Evolutionary conservation across 768 basidiomycete species (phyloP).

Genomic region (Gautieria morchelliformis): DNA sequence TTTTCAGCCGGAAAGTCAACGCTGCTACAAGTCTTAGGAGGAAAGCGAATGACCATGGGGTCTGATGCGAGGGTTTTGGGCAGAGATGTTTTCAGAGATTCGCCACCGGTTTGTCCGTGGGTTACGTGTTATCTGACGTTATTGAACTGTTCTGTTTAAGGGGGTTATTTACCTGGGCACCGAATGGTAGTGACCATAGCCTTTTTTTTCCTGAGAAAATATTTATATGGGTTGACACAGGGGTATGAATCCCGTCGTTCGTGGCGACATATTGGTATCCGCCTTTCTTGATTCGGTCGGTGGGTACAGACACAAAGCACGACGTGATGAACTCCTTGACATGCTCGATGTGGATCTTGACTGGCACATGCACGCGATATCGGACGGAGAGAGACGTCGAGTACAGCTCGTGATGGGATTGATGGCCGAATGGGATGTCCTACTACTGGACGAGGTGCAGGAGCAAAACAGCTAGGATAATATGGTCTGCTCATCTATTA

Average conservation of each 20-base stretch:
- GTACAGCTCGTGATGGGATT: constrained; percentile 95
- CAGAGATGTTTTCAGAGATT: constrained; percentile 82
- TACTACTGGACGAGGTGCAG: constrained; percentile 84
- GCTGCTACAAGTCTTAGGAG: constrained; percentile 85
- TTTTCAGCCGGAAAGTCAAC: constrained; percentile 90
- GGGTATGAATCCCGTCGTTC: constrained; percentile 96
- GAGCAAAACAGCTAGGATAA: background rate
- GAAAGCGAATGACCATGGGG: constrained; percentile 55
- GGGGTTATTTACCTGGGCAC: constrained; percentile 87
- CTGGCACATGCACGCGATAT: constrained; percentile 94
- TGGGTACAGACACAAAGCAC: constrained; percentile 86
- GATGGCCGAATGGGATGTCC: constrained; percentile 89
- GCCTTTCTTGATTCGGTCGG: constrained; percentile 95
- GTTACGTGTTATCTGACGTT: background rate
- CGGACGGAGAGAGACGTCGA: constrained; percentile 87
- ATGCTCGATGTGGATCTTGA: constrained; percentile 92
- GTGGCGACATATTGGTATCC: constrained; percentile 87
- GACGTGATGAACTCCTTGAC: constrained; percentile 77
- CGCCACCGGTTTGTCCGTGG: constrained; percentile 36
- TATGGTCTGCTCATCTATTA: background rate
- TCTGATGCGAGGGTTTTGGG: constrained; percentile 65
- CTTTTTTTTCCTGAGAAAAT: background rate
- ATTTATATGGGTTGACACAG: constrained; percentile 27
- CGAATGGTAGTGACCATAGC: constrained; percentile 58
- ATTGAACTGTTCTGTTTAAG: constrained; percentile 11